Evolutionary conservation across 805 yeast species (phyloP).

Genomic region (Yarrowia phangngaensis): DNA sequence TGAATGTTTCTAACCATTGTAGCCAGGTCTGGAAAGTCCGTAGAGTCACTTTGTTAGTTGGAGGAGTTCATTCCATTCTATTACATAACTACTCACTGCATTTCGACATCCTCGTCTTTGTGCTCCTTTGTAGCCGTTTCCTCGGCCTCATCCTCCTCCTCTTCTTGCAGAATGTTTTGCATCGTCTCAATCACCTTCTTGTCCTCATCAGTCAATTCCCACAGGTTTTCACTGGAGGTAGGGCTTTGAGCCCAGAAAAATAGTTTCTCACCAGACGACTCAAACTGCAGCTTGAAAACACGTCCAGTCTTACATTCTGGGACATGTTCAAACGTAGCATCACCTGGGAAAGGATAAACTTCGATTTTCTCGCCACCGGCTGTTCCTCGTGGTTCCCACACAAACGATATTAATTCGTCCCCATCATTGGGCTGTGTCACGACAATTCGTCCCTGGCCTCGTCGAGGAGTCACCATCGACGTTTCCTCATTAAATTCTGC

Average conservation of each 20-base stretch:
- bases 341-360: slow-evolving; percentile 76
- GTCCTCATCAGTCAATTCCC: slow-evolving; percentile 58
- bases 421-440: slow-evolving; percentile 65
- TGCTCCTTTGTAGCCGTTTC: too few species aligned
- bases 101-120: slow-evolving; percentile 35
- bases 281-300: slow-evolving; percentile 63
- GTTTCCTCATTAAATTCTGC: slow-evolving; percentile 60
- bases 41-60: slow-evolving; percentile 11
- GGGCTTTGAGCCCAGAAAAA: slow-evolving; percentile 72
- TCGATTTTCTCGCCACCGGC: slow-evolving; percentile 46
- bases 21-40: slow-evolving; percentile 8
- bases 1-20: slow-evolving; percentile 16
- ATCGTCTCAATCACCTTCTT: slow-evolving; percentile 48
- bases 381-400: slow-evolving; percentile 64
- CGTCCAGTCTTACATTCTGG: slow-evolving; percentile 71
- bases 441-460: slow-evolving; percentile 62
- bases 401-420: slow-evolving; percentile 63
- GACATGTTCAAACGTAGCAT: slow-evolving; percentile 71
- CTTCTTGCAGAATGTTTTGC: slow-evolving; percentile 37
- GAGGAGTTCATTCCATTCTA: slow-evolving; percentile 4
- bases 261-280: slow-evolving; percentile 56
- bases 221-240: slow-evolving; percentile 56
- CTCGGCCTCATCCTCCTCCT: slow-evolving; percentile 40
- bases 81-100: slow-evolving; percentile 27
- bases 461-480: slow-evolving; percentile 63